Evolutionary conservation across 805 yeast species (phyloP).

Genomic region (Myxozyma vanderwaltii): DNA sequence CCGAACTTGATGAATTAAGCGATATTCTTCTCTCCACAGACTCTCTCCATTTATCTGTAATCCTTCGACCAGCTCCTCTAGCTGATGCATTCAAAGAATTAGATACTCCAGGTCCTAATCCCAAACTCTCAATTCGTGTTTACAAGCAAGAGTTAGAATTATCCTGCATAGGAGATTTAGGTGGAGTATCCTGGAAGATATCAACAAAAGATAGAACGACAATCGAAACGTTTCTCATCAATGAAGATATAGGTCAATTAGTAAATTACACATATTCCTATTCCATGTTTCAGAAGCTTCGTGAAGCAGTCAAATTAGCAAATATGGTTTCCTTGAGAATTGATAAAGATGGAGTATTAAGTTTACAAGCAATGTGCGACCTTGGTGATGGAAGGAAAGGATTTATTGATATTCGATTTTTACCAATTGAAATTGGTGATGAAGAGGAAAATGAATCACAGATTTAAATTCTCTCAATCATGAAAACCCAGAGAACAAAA

Average conservation of each 20-base stretch:
- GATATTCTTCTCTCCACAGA: slow-evolving; percentile 24
- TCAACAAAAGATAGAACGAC: slow-evolving; percentile 16
- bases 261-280: slow-evolving; percentile 8
- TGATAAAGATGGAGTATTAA: slow-evolving; percentile 33
- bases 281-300: slow-evolving; percentile 15
- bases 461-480: too few relatives aligned
- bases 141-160: slow-evolving; percentile 7
- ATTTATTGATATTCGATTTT: slow-evolving; percentile 34
- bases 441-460: too few relatives aligned
- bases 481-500: not conserved
- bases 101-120: slow-evolving; percentile 24
- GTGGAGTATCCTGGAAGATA: slow-evolving; percentile 20
- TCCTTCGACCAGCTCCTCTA: slow-evolving; percentile 22
- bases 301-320: slow-evolving; percentile 35
- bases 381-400: slow-evolving; percentile 34
- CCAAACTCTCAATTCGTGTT: slow-evolving; percentile 4
- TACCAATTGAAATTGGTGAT: slow-evolving; percentile 27
- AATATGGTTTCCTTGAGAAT: slow-evolving; percentile 28
- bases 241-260: not conserved
- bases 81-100: slow-evolving; percentile 30
- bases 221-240: slow-evolving; percentile 13
- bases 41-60: slow-evolving; percentile 12
- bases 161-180: slow-evolving; percentile 21
- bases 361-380: slow-evolving; percentile 36
- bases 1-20: slow-evolving; percentile 14